Evolutionary conservation across 176 grass and related monocot genomes (phyloP), one percentile per base, ranked within the genome.

Genomic region (Avena atlantica): DNA sequence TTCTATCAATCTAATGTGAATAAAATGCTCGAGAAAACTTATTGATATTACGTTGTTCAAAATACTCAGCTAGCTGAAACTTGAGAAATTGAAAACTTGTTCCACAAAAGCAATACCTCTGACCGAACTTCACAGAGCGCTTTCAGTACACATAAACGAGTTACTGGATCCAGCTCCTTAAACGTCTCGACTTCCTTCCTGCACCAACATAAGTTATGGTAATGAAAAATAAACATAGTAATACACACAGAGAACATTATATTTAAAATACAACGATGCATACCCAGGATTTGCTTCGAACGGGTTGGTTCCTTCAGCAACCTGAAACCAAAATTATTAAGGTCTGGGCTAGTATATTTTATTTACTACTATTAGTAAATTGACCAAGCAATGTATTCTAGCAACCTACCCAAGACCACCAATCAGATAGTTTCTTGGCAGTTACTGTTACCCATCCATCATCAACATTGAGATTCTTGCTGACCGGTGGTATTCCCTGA

Each of bases 371-470:
- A 83, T 34, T 20, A 77, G 16, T 40, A 31, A 40, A 82, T 85
- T 37, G 6, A 23, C 10, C 31, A 64, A 84, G 73, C 34, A 76
- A 50, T 27, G 47, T 12, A 40, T 47, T 31, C 13, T 70, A 51
- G 21, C 47, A 88, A 86, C 87, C 76, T 91, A 98, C 96, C 96
- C 96, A 98, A 63, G 83, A 63, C 96, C 96, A 98, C 96, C 96
- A 98, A 19, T 88, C 84, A 44, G 88, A 67, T 56, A 98, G 60
- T 69, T 98, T 91, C 78, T 92, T 98, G 70, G 93, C 87, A 29
- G 90, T 89, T 85, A 61, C 58, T 81, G 57, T 90, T 52, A 98
- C 82, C 96, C 96, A 98, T 83, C 86, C 76, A 89, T 93, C 88
- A 23, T 21, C 76, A 85, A 88, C 83, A 76, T 86, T 80, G 1